These are phyloP conservation scores for Podaxis sp. DNA, from an alignment of 768 basidiomycete species.

Conservation along the genomic window DNA sequence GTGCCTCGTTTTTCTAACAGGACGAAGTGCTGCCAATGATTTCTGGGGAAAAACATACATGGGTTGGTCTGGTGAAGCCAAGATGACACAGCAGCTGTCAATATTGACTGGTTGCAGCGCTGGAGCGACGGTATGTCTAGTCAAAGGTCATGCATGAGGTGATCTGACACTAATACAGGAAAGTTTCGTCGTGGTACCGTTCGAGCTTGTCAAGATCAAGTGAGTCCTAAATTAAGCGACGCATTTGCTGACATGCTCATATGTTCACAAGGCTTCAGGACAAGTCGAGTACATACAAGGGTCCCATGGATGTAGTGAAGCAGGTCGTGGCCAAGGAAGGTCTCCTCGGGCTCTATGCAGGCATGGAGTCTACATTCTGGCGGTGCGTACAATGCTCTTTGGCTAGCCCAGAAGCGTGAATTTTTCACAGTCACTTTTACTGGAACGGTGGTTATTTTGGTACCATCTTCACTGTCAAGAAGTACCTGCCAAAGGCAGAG, in stretches of 20 bases:
- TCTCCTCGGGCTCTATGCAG: constrained; percentile 81
- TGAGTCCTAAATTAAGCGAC: constrained; percentile 22
- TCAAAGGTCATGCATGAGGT: not conserved
- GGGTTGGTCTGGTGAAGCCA: constrained; percentile 58
- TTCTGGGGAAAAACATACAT: constrained; percentile 91
- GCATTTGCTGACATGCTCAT: not conserved
- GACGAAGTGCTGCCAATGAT: constrained; percentile 70
- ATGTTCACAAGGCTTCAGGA: constrained; percentile 71
- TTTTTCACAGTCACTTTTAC: constrained; percentile 62
- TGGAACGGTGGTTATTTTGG: constrained; percentile 98
- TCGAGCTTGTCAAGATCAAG: constrained; percentile 94
- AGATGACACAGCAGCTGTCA: constrained; percentile 90
- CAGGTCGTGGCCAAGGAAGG: constrained; percentile 80
- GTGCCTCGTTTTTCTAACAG: constrained; percentile 6
- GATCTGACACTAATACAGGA: constrained; percentile 45
- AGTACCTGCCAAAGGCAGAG: constrained; percentile 81
- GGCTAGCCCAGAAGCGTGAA: constrained; percentile 12
- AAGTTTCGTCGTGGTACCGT: constrained; percentile 93
- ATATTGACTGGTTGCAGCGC: constrained; percentile 90
- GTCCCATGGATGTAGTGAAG: constrained; percentile 89
- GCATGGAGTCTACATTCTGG: constrained; percentile 99
- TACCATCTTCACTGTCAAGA: constrained; percentile 82
- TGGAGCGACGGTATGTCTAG: constrained; percentile 70
- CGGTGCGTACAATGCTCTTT: constrained; percentile 48
- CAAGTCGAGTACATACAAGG: constrained; percentile 85